phyloP scores from a whole-genome alignment of 1,139 yeast species.

The Geotrichum siamense region DNA sequence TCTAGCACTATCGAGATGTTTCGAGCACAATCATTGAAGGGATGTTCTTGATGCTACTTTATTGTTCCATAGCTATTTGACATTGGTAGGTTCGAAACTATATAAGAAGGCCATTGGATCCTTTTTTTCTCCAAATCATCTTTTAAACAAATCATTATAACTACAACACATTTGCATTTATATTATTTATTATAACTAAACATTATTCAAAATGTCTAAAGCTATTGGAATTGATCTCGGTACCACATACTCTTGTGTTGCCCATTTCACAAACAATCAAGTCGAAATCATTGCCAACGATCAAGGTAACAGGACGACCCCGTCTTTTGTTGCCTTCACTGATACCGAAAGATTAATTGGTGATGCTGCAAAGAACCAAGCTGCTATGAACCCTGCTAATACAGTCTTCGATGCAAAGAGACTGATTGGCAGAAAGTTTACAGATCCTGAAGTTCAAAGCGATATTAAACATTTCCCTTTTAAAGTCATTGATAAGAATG shows the following conservation, averaged over 20 bases:
- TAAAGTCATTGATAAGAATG: conserved; percentile 79
- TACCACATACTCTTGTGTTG: conserved; percentile 98
- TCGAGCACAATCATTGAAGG: too few species aligned
- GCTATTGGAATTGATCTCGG: conserved; percentile 81
- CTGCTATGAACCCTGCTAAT: conserved; percentile 94
- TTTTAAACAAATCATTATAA: too few species aligned
- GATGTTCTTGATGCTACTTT: too few species aligned
- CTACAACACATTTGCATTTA: too few species aligned
- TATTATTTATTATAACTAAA: too few species aligned
- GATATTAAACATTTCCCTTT: conserved; percentile 96
- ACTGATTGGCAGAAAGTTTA: conserved; percentile 88
- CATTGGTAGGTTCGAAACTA: too few species aligned
- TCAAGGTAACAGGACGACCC: conserved; percentile 98
- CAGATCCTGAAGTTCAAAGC: conserved; percentile 81
- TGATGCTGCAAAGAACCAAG: conserved; percentile 98
- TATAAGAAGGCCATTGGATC: too few species aligned
- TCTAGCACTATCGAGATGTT: too few species aligned
- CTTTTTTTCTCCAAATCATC: too few species aligned
- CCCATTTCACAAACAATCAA: conserved; percentile 87
- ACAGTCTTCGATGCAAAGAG: conserved; percentile 97
- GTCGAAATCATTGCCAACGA: conserved; percentile 94
- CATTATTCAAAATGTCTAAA: conserved; percentile 29
- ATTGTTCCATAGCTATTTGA: too few species aligned
- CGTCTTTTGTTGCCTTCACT: conserved; percentile 95
- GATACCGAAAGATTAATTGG: conserved; percentile 95